phyloP scores from a whole-genome alignment of 2,329 filamentous ascomycete genomes.

The Ophiocordyceps sinensis region DNA sequence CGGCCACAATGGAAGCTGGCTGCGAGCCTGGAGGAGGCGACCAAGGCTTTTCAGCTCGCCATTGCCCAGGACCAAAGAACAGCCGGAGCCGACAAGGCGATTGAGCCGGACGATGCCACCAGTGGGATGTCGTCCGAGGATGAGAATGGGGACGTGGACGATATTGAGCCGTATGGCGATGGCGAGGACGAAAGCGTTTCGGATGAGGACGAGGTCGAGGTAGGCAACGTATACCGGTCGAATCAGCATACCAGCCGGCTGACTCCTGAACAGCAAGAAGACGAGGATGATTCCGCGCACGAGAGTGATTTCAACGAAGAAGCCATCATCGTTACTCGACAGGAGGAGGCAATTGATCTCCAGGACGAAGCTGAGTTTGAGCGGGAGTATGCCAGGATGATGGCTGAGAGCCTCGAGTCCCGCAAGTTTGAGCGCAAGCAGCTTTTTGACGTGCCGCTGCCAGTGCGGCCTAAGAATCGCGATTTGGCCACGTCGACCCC shows the following conservation, averaged over 20 bases:
- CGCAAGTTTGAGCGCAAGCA: constrained; percentile 92
- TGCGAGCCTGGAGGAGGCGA: constrained; percentile 67
- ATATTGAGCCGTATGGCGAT: constrained; percentile 46
- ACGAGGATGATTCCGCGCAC: constrained; percentile 31
- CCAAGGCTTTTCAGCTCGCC: constrained; percentile 71
- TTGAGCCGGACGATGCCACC: constrained; percentile 58
- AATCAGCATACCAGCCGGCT: background rate
- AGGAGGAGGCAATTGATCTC: constrained; percentile 80
- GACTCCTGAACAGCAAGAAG: constrained; percentile 23
- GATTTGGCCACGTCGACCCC: constrained; percentile 30
- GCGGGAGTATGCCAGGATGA: constrained; percentile 94
- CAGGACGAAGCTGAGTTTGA: constrained; percentile 96
- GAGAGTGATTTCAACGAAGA: constrained; percentile 68
- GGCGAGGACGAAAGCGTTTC: constrained; percentile 46
- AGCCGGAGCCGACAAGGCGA: constrained; percentile 52
- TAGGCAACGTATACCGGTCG: constrained; percentile 12
- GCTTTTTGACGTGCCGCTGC: constrained; percentile 92
- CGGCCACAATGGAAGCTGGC: constrained; percentile 89
- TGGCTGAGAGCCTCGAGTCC: constrained; percentile 92
- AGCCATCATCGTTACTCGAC: constrained; percentile 78
- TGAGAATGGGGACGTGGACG: constrained; percentile 52
- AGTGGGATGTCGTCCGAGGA: constrained; percentile 65
- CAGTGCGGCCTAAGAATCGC: constrained; percentile 60
- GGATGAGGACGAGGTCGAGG: constrained; percentile 45
- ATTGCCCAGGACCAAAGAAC: constrained; percentile 80